These are phyloP conservation scores for Kentomonas sorsogonicus DNA, from an alignment of 208 protist genomes.

Conservation along the genomic window DNA sequence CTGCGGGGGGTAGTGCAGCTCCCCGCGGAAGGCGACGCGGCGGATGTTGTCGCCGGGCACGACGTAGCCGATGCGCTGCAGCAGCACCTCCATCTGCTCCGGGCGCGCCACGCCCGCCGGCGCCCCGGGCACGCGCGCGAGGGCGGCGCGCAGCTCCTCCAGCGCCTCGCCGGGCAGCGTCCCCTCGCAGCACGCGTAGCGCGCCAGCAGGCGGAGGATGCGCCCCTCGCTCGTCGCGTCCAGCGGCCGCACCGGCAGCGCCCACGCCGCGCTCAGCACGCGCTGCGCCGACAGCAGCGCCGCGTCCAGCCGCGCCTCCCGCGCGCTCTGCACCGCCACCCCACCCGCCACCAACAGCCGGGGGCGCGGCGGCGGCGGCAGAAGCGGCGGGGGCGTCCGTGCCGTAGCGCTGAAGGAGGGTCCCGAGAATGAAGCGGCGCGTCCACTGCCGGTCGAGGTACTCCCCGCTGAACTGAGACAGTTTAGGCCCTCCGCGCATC, in stretches of 20 bases:
- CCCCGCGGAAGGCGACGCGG: slow-evolving; percentile 55
- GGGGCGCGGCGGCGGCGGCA: background rate
- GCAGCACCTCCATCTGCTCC: slow-evolving; percentile 47
- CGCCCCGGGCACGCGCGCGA: slow-evolving; percentile 41
- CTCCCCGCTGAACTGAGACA: slow-evolving; percentile 57
- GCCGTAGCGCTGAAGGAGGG: slow-evolving; percentile 65
- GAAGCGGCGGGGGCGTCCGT: background rate
- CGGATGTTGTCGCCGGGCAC: slow-evolving; percentile 65
- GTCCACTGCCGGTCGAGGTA: slow-evolving; percentile 57
- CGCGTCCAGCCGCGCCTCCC: slow-evolving; percentile 30
- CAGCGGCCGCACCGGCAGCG: slow-evolving; percentile 46
- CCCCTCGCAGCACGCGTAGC: slow-evolving; percentile 65
- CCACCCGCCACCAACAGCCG: no score
- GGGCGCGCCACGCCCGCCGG: slow-evolving; percentile 36
- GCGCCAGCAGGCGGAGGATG: slow-evolving; percentile 73
- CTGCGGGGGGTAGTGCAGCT: slow-evolving; percentile 61
- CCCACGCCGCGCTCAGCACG: slow-evolving; percentile 50
- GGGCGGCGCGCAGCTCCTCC: slow-evolving; percentile 37
- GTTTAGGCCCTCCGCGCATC: background rate
- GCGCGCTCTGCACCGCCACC: no score
- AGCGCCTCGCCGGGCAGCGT: slow-evolving; percentile 54
- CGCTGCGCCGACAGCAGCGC: slow-evolving; percentile 58
- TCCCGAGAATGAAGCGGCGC: slow-evolving; percentile 75
- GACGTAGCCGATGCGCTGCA: slow-evolving; percentile 56
- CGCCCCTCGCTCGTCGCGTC: slow-evolving; percentile 58